Conservation (phyloP, 305 asterid genomes). For the Fraxinus velutina region DNA sequence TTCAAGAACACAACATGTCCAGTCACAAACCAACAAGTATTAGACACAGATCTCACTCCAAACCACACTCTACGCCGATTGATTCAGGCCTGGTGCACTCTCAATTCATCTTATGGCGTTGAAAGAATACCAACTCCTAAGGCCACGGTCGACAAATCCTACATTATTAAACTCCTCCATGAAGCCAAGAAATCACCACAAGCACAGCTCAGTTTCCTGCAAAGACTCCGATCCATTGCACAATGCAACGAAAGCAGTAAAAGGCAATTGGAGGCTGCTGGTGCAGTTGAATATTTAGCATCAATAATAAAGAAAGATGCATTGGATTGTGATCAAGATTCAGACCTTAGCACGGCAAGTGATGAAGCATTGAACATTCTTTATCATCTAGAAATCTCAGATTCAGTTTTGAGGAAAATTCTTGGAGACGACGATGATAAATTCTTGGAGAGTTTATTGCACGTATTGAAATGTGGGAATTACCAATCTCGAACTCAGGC, state of each 20-base stretch:
- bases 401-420: slow-evolving; percentile 37
- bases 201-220: slow-evolving; percentile 34
- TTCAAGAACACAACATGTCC: slow-evolving; percentile 56
- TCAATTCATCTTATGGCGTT: slow-evolving; percentile 41
- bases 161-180: slow-evolving; percentile 40
- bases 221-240: slow-evolving; percentile 46
- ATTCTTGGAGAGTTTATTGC: slow-evolving; percentile 35
- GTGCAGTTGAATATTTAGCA: slow-evolving; percentile 43
- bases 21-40: slow-evolving; percentile 49
- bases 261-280: slow-evolving; percentile 39
- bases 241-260: slow-evolving; percentile 35
- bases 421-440: slow-evolving; percentile 14
- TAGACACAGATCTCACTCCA: slow-evolving; percentile 51
- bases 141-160: slow-evolving; percentile 38
- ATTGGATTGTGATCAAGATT: slow-evolving; percentile 12
- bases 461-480: slow-evolving; percentile 41
- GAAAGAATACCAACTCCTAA: slow-evolving; percentile 73
- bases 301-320: slow-evolving; percentile 27
- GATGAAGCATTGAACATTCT: slow-evolving; percentile 53
- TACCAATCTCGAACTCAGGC: slow-evolving; percentile 42
- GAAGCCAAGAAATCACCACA: slow-evolving; percentile 37
- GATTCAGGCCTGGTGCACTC: slow-evolving; percentile 74
- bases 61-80: slow-evolving; percentile 69
- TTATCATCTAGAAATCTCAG: slow-evolving; percentile 44
- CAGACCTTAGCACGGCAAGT: not conserved